Evolutionary conservation across 1,284 basidiomycete species (phyloP).

Genomic region (Cutaneotrichosporon sp.): DNA sequence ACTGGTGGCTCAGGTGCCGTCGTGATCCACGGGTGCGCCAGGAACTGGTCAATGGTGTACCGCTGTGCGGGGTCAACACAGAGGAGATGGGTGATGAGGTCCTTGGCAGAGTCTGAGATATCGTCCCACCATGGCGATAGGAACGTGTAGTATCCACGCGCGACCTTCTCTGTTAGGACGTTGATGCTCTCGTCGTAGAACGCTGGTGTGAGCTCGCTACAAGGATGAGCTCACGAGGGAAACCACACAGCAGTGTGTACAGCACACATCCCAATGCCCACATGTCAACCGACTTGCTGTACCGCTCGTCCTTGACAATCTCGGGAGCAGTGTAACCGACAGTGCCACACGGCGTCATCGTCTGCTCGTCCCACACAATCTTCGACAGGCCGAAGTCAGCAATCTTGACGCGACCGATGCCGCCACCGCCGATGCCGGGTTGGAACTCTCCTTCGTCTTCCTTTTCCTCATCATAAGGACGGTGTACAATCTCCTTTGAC

Average conservation of each 20-base stretch:
- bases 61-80: conserved; percentile 94
- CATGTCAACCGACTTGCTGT: conserved; percentile 99
- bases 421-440: conserved; percentile 87
- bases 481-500: conserved; percentile 69
- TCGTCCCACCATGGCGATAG: conserved; percentile 99
- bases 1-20: conserved; percentile 56
- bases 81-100: conserved; percentile 89
- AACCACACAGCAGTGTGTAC: conserved; percentile 97
- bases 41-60: conserved; percentile 97
- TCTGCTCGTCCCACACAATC: conserved; percentile 98
- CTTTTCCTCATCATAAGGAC: conserved; percentile 97
- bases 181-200: conserved; percentile 99
- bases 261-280: conserved; percentile 99
- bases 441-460: conserved; percentile 97
- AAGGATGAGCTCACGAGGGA: conserved; percentile 62
- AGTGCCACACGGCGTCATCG: conserved; percentile 98
- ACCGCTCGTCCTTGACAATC: conserved; percentile 98
- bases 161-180: conserved; percentile 97
- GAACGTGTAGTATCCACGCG: conserved; percentile 96
- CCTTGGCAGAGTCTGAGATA: conserved; percentile 84
- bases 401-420: conserved; percentile 97
- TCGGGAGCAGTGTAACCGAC: conserved; percentile 99
- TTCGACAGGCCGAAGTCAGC: conserved; percentile 98
- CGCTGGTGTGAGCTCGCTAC: conserved; percentile 51
- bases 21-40: conserved; percentile 85